Percentiles rank a stretch among this genome's conserved stretches.
Conservation (phyloP, 345 rosid species). For the Salix koriyanagi region DNA sequence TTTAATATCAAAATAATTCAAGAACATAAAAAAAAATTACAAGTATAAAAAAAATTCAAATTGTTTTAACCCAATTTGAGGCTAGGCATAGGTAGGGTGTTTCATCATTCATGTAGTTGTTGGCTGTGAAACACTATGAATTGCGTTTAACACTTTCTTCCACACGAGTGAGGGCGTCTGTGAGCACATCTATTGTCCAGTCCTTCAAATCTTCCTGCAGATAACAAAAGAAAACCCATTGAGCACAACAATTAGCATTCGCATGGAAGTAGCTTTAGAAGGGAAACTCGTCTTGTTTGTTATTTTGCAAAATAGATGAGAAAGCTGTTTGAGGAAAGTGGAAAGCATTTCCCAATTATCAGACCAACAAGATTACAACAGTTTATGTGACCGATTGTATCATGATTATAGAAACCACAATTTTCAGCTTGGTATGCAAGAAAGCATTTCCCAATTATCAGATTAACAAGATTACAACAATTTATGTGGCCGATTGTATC, state of each 20-base stretch:
- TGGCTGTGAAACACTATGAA: background rate
- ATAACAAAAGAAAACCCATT: background rate
- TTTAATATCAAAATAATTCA: no score
- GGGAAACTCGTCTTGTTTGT: background rate
- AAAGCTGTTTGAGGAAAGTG: background rate
- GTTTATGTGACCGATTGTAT: background rate
- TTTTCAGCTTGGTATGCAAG: background rate
- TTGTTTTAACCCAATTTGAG: background rate
- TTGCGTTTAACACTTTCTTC: conserved; percentile 55
- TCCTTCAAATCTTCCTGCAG: conserved; percentile 76
- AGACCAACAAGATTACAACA: background rate
- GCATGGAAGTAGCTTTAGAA: background rate
- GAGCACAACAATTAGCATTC: background rate
- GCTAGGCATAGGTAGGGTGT: background rate
- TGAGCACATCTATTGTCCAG: conserved; percentile 86
- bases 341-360: background rate
- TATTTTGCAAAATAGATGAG: background rate
- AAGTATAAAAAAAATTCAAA: background rate
- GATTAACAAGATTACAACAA: background rate
- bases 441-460: background rate
- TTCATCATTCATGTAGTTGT: background rate
- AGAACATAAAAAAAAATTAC: no score
- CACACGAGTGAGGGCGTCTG: conserved; percentile 63
- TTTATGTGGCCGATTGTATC: background rate
- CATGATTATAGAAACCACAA: background rate